Percentiles rank a stretch among this genome's conserved stretches.
Evolutionary conservation across 805 yeast species (phyloP).

Genomic region (Zygoascus ofunaensis): DNA sequence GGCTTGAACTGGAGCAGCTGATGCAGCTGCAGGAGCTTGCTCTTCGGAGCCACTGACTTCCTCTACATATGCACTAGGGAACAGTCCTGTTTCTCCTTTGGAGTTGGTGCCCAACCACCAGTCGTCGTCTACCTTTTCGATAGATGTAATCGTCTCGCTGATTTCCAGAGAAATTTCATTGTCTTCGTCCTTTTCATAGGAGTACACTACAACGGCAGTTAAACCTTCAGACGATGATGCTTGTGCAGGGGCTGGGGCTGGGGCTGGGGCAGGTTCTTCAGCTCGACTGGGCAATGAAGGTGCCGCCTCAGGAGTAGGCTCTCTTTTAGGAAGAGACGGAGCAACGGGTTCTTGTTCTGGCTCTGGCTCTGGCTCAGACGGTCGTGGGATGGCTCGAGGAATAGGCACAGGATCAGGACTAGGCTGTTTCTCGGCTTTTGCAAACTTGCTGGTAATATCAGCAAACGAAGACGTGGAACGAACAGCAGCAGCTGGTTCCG

Average conservation of each 20-base stretch:
- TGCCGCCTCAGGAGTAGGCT: conserved; percentile 39
- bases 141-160: conserved; percentile 57
- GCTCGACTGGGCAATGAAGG: conserved; percentile 1
- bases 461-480: conserved; percentile 17
- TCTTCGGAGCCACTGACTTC: conserved; percentile 25
- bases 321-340: conserved; percentile 6
- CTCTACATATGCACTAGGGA: conserved; percentile 83
- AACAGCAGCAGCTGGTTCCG: conserved; percentile 15
- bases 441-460: conserved; percentile 23
- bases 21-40: conserved; percentile 14
- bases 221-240: conserved; percentile 9
- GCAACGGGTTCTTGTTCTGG: conserved; percentile 16
- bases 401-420: conserved; percentile 2
- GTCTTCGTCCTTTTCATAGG: conserved; percentile 65
- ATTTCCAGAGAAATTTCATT: conserved; percentile 61
- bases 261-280: conserved; percentile 3
- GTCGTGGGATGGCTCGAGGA: conserved; percentile 1
- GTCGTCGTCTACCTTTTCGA: conserved; percentile 63
- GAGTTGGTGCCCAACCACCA: conserved; percentile 85
- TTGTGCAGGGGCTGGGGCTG: conserved; percentile 3
- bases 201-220: conserved; percentile 74
- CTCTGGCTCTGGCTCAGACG: conserved; percentile 8
- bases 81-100: conserved; percentile 71
- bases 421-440: conserved; percentile 12
- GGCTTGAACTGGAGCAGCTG: conserved; percentile 13